phyloP scores from a whole-genome alignment of 1,139 yeast species.

The Yamadazyma diddensiae region DNA sequence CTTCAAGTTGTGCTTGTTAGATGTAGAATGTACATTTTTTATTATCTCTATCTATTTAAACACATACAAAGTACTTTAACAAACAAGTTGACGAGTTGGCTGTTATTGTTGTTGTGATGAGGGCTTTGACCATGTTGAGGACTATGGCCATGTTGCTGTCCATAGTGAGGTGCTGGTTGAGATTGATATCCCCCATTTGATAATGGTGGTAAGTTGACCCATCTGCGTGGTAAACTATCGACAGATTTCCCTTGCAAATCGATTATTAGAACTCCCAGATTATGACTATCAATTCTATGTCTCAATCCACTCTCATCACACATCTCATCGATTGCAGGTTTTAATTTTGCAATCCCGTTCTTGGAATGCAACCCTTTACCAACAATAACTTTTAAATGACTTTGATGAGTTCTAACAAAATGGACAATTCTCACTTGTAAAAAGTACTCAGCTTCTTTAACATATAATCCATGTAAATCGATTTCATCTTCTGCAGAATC shows the following conservation, averaged over 20 bases:
- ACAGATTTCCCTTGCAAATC: conserved; percentile 46
- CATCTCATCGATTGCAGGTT: conserved; percentile 82
- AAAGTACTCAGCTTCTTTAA: conserved; percentile 81
- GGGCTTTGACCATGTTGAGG: conserved; percentile 22
- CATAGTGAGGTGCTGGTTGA: conserved; percentile 19
- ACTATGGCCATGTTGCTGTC: conserved; percentile 2
- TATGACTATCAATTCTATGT: conserved; percentile 62
- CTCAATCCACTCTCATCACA: conserved; percentile 64
- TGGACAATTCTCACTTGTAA: conserved; percentile 72
- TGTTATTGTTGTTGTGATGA: conserved; percentile 21
- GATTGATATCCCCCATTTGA: conserved; percentile 13
- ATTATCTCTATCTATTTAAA: conserved; percentile 17
- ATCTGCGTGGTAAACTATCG: conserved; percentile 48
- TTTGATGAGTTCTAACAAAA: conserved; percentile 59
- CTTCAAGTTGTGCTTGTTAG: conserved; percentile 74
- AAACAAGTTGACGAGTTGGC: conserved; percentile 27
- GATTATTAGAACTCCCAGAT: conserved; percentile 77
- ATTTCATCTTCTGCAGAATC: conserved; percentile 84
- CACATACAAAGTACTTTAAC: conserved; percentile 34
- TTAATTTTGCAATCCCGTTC: conserved; percentile 79
- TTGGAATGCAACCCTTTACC: conserved; percentile 92
- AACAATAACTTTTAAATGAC: conserved; percentile 65
- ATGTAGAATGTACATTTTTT: not conserved
- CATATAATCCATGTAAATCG: conserved; percentile 88
- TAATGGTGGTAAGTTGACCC: conserved; percentile 32